Evolutionary conservation across 305 asterid species (phyloP).

Genomic region (Ilex paraguariensis): DNA sequence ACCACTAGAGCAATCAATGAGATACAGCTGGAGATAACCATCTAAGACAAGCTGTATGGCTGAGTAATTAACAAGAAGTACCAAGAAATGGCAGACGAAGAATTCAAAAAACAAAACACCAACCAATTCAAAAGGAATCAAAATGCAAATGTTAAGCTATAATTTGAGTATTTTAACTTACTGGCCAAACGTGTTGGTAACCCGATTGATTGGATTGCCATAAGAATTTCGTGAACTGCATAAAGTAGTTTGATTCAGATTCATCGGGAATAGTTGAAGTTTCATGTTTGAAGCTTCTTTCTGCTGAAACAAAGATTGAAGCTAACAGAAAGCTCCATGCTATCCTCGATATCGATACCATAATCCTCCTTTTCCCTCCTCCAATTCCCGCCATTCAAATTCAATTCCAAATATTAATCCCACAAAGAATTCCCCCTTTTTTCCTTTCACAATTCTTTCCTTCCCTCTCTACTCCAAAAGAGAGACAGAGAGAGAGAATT

Average conservation of each 20-base stretch:
- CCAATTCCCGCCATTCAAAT: conserved; percentile 45
- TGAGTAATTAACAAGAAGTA: too few species aligned
- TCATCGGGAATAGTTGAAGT: conserved; percentile 9
- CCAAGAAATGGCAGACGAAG: too few species aligned
- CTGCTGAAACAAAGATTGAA: conserved; percentile 78
- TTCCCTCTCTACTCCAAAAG: too few species aligned
- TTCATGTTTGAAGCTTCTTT: conserved; percentile 56
- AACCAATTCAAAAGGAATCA: too few species aligned
- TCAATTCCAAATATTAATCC: not conserved
- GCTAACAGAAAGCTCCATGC: conserved; percentile 75
- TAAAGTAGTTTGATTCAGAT: conserved; percentile 37
- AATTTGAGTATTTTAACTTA: conserved; percentile 29
- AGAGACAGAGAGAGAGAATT: too few species aligned
- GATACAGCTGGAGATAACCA: too few species aligned
- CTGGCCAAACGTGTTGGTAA: conserved; percentile 96
- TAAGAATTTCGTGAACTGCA: conserved; percentile 44
- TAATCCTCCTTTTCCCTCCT: conserved; percentile 46
- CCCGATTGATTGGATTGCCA: conserved; percentile 71
- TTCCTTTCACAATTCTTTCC: not conserved
- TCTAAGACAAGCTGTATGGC: too few species aligned
- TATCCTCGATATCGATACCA: conserved; percentile 52
- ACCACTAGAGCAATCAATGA: too few species aligned
- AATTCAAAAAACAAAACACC: too few species aligned
- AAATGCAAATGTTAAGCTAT: not conserved
- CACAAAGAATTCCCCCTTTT: not conserved